Percentiles rank a stretch among this genome's conserved stretches.
These are phyloP conservation scores for Capillidium rhysosporum DNA, from an alignment of 371 early-diverging fungal genomes.

Conservation along the genomic window DNA sequence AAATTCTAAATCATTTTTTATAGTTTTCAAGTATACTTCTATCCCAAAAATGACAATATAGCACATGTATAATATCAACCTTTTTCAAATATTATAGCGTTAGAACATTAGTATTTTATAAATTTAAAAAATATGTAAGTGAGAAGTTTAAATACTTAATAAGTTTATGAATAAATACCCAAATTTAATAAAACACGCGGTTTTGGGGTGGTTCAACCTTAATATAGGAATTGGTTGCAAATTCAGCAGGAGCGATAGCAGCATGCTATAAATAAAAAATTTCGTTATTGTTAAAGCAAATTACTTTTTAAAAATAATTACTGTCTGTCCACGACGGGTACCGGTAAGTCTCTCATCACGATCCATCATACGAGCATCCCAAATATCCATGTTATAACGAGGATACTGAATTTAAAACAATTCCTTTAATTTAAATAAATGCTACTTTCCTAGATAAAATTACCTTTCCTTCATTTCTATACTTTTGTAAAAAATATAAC, in stretches of 20 bases:
- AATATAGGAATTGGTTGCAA: background rate
- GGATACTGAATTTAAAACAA: slow-evolving; percentile 13
- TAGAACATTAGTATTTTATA: no score
- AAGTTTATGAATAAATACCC: no score
- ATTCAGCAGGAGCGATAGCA: slow-evolving; percentile 4
- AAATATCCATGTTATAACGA: slow-evolving; percentile 17
- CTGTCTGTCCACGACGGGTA: slow-evolving; percentile 17
- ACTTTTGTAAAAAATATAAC: slow-evolving; percentile 13
- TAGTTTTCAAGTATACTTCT: no score
- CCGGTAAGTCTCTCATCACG: slow-evolving; percentile 20
- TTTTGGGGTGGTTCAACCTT: background rate
- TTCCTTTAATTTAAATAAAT: no score
- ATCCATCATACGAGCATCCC: slow-evolving; percentile 21
- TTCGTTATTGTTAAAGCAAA: background rate
- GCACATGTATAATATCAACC: no score
- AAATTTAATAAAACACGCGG: background rate
- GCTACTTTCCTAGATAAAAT: background rate
- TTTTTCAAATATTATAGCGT: no score
- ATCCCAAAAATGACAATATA: no score
- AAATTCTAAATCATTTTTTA: no score
- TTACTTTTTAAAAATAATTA: slow-evolving; percentile 5
- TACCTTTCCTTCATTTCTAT: slow-evolving; percentile 21
- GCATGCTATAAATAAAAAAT: background rate
- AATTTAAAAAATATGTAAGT: no score
- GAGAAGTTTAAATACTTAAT: no score